These are phyloP conservation scores for Pichia cactophila DNA, from an alignment of 1,139 yeast genomes.

Conservation along the genomic window DNA sequence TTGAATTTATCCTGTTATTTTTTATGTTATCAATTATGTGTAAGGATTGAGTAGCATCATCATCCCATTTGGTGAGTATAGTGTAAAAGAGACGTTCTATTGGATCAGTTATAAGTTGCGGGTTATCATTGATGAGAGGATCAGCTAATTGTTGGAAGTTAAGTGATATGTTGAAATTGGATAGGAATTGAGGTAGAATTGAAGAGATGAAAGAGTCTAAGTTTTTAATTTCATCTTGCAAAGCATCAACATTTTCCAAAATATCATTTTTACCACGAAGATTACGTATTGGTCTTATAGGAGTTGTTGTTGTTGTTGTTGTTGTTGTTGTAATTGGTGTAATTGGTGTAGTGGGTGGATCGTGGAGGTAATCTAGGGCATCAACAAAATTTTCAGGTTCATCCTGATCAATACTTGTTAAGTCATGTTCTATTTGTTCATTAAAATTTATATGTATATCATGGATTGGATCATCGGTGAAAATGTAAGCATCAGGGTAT, in stretches of 20 bases:
- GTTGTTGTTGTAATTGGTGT: no score
- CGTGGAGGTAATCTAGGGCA: not conserved
- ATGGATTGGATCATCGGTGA: conserved; percentile 30
- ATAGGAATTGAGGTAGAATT: conserved; percentile 16
- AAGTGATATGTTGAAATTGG: conserved; percentile 11
- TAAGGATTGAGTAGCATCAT: conserved; percentile 29
- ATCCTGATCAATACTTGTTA: not conserved
- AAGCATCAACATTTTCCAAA: conserved; percentile 3
- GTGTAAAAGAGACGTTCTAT: conserved; percentile 32
- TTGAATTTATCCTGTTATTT: conserved; percentile 1
- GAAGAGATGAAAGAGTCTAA: conserved; percentile 12
- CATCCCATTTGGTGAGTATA: conserved; percentile 38
- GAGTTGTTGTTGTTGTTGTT: not conserved
- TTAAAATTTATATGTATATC: conserved; percentile 8
- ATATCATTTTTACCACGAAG: not conserved
- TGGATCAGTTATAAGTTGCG: not conserved
- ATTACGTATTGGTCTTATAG: not conserved
- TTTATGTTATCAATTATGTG: conserved; percentile 21
- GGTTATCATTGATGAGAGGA: conserved; percentile 10
- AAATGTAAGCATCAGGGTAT: conserved; percentile 42
- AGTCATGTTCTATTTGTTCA: not conserved
- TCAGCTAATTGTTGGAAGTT: conserved; percentile 3
- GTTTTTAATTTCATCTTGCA: conserved; percentile 11
- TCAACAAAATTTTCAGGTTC: not conserved
- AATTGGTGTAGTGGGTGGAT: not conserved